phyloP scores from a whole-genome alignment of 2,329 filamentous ascomycete species.

The Fusarium brevicatenulatum region DNA sequence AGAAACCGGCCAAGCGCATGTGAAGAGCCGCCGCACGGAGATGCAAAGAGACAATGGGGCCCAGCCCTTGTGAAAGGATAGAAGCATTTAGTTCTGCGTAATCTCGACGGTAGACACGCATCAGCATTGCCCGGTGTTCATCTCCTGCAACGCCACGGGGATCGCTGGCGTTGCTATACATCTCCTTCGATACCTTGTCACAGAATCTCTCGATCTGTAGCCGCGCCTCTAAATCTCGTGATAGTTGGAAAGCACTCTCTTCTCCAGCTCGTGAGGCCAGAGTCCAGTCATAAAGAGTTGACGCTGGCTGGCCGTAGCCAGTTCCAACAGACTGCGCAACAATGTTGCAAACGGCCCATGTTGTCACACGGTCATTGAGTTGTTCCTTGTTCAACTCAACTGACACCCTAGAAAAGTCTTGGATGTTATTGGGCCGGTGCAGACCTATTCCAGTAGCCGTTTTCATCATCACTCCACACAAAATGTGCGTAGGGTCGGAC shows the following conservation, averaged over 20 bases:
- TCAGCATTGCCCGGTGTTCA: slow-evolving; percentile 73
- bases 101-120: slow-evolving; percentile 73
- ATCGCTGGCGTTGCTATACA: slow-evolving; percentile 81
- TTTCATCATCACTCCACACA: slow-evolving; percentile 88
- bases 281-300: slow-evolving; percentile 81
- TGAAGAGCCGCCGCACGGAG: slow-evolving; percentile 79
- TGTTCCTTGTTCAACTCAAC: slow-evolving; percentile 82
- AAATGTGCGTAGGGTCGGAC: slow-evolving; percentile 82
- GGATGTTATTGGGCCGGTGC: slow-evolving; percentile 82
- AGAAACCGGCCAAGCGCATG: slow-evolving; percentile 81
- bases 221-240: slow-evolving; percentile 71
- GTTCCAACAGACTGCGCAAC: slow-evolving; percentile 85
- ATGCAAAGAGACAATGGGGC: slow-evolving; percentile 71
- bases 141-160: slow-evolving; percentile 75
- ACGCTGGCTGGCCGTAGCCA: slow-evolving; percentile 83
- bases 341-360: slow-evolving; percentile 88
- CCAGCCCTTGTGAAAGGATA: slow-evolving; percentile 67
- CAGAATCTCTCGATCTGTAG: slow-evolving; percentile 79
- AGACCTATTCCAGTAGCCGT: slow-evolving; percentile 85
- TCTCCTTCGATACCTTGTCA: slow-evolving; percentile 80
- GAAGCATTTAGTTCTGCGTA: slow-evolving; percentile 70
- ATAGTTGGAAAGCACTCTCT: slow-evolving; percentile 67
- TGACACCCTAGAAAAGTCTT: slow-evolving; percentile 82
- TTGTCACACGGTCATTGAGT: slow-evolving; percentile 79
- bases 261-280: slow-evolving; percentile 70